These are phyloP conservation scores for Pseudogymnoascus sp. DNA, from an alignment of 2,329 filamentous ascomycete genomes.

Conservation along the genomic window DNA sequence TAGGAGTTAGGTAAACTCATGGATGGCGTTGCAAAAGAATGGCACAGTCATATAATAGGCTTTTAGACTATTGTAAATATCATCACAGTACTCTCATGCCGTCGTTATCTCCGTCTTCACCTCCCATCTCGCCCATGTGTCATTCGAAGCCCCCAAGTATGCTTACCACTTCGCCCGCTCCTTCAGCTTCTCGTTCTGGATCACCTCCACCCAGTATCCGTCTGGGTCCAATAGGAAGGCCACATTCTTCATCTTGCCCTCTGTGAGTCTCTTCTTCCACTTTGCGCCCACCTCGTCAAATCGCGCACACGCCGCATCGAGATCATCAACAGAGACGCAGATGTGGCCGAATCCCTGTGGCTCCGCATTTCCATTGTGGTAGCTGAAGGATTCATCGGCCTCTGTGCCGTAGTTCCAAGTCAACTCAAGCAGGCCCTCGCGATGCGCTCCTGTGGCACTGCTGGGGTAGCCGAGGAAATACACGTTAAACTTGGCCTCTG, in stretches of 20 bases:
- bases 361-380: constrained; percentile 81
- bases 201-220: constrained; percentile 67
- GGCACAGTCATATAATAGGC: background rate
- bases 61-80: constrained; percentile 2
- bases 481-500: constrained; percentile 66
- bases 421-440: constrained; percentile 78
- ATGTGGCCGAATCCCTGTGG: constrained; percentile 92
- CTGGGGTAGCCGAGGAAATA: constrained; percentile 79
- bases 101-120: background rate
- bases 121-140: background rate
- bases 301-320: constrained; percentile 72
- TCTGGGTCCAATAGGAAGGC: constrained; percentile 84
- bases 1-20: background rate
- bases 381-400: constrained; percentile 70
- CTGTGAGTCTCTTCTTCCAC: constrained; percentile 90
- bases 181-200: constrained; percentile 66
- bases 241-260: constrained; percentile 84
- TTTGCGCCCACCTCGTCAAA: constrained; percentile 71
- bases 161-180: constrained; percentile 14
- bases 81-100: background rate
- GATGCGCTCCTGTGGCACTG: constrained; percentile 44
- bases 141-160: background rate
- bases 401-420: constrained; percentile 78
- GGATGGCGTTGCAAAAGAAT: background rate
- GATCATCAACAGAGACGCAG: constrained; percentile 67